phyloP scores from a whole-genome alignment of 2,329 filamentous ascomycete genomes.

The Exophiala oligosperma region DNA sequence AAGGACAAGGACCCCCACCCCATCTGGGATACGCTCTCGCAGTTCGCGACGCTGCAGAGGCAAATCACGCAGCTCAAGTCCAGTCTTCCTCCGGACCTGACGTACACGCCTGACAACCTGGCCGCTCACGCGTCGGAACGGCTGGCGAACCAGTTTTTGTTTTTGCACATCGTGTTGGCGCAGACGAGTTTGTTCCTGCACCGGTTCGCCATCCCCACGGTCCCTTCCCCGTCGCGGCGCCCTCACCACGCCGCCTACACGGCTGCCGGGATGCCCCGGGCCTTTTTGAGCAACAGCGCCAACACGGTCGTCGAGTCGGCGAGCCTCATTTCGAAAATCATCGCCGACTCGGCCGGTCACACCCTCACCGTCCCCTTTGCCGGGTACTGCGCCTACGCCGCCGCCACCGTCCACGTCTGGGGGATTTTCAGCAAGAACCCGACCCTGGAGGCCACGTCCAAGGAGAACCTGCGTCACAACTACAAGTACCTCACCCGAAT shows the following conservation, averaged over 20 bases:
- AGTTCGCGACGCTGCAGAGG: constrained; percentile 68
- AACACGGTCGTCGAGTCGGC: constrained; percentile 79
- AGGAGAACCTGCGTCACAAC: constrained; percentile 81
- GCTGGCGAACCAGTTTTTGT: constrained; percentile 87
- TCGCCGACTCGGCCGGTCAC: constrained; percentile 77
- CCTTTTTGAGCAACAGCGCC: constrained; percentile 75
- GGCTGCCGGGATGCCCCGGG: constrained; percentile 69
- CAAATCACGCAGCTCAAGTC: constrained; percentile 70
- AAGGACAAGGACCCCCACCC: constrained; percentile 74
- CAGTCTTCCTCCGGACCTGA: constrained; percentile 68
- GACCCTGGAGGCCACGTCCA: constrained; percentile 72
- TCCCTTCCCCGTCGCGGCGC: constrained; percentile 64
- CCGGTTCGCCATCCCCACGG: constrained; percentile 74
- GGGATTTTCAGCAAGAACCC: constrained; percentile 86
- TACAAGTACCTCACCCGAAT: constrained; percentile 89
- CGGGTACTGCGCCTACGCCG: constrained; percentile 90
- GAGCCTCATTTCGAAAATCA: constrained; percentile 78
- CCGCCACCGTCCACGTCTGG: constrained; percentile 90
- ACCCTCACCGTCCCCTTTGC: constrained; percentile 87
- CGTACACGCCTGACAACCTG: constrained; percentile 78
- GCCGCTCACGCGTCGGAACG: constrained; percentile 80
- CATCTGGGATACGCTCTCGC: constrained; percentile 81
- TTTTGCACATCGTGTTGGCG: constrained; percentile 85
- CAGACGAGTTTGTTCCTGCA: constrained; percentile 90
- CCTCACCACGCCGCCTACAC: constrained; percentile 27